Conservation (phyloP, 2,329 filamentous ascomycete species). For the Fusarium sp. region DNA sequence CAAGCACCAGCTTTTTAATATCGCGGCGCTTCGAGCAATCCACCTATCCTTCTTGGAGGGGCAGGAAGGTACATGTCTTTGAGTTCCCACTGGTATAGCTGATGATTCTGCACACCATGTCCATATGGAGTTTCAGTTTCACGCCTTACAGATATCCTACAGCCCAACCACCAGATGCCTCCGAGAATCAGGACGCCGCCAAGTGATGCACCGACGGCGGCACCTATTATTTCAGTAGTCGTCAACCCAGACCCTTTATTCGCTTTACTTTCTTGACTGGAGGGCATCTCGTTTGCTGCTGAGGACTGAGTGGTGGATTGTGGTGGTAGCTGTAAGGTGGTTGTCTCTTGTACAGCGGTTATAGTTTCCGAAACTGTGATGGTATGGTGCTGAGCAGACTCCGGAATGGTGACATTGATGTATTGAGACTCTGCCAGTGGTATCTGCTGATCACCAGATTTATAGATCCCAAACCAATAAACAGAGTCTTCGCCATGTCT, state of each 20-base stretch:
- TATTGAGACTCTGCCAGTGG: not conserved
- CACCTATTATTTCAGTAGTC: not conserved
- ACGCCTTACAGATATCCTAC: not conserved
- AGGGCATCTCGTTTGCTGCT: accelerated
- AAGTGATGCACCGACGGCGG: not conserved
- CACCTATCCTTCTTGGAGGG: not conserved
- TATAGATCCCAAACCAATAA: not conserved
- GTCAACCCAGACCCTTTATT: not conserved
- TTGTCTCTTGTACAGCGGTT: not conserved
- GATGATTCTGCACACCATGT: accelerated
- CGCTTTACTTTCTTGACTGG: accelerated
- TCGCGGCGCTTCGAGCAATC: not conserved
- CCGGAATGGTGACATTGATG: not conserved
- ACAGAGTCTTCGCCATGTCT: not conserved
- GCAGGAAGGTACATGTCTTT: not conserved
- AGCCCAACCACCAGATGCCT: not conserved
- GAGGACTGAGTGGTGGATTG: no score
- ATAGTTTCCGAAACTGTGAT: not conserved
- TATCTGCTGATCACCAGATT: no score
- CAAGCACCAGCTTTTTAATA: not conserved
- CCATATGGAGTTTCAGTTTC: no score
- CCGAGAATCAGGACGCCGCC: not conserved
- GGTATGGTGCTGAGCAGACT: no score
- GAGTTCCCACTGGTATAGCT: no score
- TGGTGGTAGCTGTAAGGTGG: not conserved